Percentiles rank a stretch among this genome's conserved stretches.
Conservation (phyloP, 176 grass and related monocot species). For the Otatea glauca region DNA sequence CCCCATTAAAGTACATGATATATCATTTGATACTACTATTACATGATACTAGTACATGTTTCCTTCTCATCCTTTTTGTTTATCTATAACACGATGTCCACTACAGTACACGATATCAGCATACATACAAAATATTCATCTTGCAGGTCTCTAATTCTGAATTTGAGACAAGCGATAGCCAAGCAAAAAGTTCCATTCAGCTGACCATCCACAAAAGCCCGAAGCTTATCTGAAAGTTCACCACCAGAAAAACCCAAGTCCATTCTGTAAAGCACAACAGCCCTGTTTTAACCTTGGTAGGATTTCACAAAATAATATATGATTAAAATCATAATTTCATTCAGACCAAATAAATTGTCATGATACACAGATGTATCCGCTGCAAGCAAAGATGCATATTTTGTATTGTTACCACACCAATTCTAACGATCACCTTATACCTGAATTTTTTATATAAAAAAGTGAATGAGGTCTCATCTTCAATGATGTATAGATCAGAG, state of each 20-base stretch:
- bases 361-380: neutral
- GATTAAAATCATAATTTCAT: neutral
- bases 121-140: neutral
- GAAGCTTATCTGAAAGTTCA: neutral
- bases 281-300: neutral
- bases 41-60: neutral
- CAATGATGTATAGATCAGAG: neutral
- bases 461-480: neutral
- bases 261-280: neutral
- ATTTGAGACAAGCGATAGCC: neutral
- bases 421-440: neutral
- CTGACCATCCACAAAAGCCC: neutral
- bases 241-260: neutral
- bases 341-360: neutral
- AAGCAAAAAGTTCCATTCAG: neutral
- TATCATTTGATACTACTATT: too few relatives aligned
- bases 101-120: neutral
- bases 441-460: neutral
- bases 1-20: too few relatives aligned
- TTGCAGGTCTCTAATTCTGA: neutral
- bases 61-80: neutral
- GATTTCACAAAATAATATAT: neutral
- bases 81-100: neutral
- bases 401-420: neutral
- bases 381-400: neutral